Base-by-base conservation (phyloP, 108 stramenopile species). In the Pinguiococcus pyrenoidosus region DNA sequence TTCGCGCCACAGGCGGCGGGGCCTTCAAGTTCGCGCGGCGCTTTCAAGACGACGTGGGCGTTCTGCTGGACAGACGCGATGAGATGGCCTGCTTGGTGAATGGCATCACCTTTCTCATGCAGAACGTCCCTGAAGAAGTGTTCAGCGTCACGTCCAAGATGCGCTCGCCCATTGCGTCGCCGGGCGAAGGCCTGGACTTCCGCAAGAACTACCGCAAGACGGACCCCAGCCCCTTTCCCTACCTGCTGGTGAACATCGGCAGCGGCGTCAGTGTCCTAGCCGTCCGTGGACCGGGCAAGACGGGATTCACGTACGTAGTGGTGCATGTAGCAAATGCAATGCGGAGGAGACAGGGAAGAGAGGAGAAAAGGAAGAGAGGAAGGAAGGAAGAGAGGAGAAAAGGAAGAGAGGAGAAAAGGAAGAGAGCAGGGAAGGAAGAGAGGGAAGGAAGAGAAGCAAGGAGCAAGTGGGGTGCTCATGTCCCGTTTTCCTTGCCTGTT, bases 11-110 rank as follows among this genome's bases (percentile, higher is more conserved):
- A n/a, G n/a, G n/a, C n/a, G n/a, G n/a, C n/a, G n/a, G n/a, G n/a
- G n/a, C n/a, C n/a, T n/a, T n/a, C n/a, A n/a, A n/a, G n/a, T n/a
- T n/a, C n/a, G n/a, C n/a, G n/a, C n/a, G n/a, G n/a, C n/a, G n/a
- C n/a, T n/a, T n/a, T n/a, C n/a, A n/a, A n/a, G n/a, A 4, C 10
- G 20, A 4, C 39, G 20, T 40, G 4, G 39, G 39, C 17, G 39
- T 40, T 7, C 39, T 7, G 39, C 20, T 40, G 39, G 39, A 40
- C 16, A 14, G 39, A 10, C 16, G 39, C 17, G 39, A 40, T 40
- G 39, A 40, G 16, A 40, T 40, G 16, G 39, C 39, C 8, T 40
- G 39, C 39, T 16, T 40, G 16, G 39, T 40, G 6, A 40, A 40
- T 16, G 39, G 39, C 8, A 4, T 40, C 39, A 40, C 16, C 39